Evolutionary conservation across 768 basidiomycete species (phyloP).

Genomic region (Nidularia sp.): DNA sequence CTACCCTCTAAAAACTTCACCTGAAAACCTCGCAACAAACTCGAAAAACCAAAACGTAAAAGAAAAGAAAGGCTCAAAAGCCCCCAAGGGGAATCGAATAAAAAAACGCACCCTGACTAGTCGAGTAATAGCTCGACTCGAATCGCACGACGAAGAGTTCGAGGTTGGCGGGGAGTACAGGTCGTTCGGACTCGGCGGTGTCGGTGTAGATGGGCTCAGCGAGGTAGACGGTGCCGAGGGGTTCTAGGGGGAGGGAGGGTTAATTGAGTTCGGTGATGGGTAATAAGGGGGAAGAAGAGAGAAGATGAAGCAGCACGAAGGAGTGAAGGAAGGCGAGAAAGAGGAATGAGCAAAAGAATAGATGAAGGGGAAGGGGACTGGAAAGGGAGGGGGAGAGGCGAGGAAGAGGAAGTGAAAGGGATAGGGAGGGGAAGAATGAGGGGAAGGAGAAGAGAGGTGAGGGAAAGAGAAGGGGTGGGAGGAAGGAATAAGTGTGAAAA

Average conservation of each 20-base stretch:
- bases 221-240: slow-evolving; percentile 62
- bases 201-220: slow-evolving; percentile 77
- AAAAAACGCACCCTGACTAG: slow-evolving; percentile 44
- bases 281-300: slow-evolving; percentile 1
- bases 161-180: slow-evolving; percentile 50
- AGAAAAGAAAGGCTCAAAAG: too few relatives aligned
- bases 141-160: slow-evolving; percentile 70
- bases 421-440: neutral
- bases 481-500: too few relatives aligned
- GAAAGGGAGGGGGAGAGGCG: neutral
- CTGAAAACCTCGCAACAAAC: too few relatives aligned
- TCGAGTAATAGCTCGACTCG: slow-evolving; percentile 62
- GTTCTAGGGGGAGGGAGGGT: slow-evolving; percentile 30
- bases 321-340: neutral
- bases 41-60: too few relatives aligned
- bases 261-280: too few relatives aligned
- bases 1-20: too few relatives aligned
- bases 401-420: neutral
- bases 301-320: neutral
- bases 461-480: neutral
- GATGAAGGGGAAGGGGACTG: neutral
- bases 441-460: neutral
- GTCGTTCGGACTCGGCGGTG: slow-evolving; percentile 2
- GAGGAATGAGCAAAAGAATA: neutral
- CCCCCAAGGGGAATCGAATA: too few relatives aligned